Conservation (phyloP, 2,329 filamentous ascomycete genomes). For the Fusarium brevicatenulatum region DNA sequence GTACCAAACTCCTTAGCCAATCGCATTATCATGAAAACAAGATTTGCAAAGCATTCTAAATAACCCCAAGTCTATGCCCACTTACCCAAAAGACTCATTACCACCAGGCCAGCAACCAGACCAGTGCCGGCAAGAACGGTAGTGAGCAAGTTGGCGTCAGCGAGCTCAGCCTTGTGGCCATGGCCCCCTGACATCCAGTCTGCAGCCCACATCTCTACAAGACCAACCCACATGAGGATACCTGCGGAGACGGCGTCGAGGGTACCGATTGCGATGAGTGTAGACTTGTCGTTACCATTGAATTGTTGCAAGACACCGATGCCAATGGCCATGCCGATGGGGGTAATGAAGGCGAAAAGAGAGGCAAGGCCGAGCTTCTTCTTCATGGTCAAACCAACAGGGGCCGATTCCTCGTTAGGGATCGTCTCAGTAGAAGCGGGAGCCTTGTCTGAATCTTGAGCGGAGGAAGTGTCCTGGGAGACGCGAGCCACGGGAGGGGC, state of each 20-base stretch:
- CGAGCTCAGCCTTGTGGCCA: constrained; percentile 59
- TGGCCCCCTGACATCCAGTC: constrained; percentile 72
- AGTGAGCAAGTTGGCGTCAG: constrained; percentile 59
- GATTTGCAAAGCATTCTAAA: background rate
- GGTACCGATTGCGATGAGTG: constrained; percentile 77
- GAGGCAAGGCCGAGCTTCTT: constrained; percentile 70
- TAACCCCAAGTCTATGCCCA: constrained; percentile 66
- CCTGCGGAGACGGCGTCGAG: constrained; percentile 79
- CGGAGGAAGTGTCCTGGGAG: constrained; percentile 24
- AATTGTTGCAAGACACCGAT: constrained; percentile 76
- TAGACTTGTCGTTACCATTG: constrained; percentile 77
- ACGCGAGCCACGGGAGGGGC: constrained; percentile 37
- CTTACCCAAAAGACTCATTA: constrained; percentile 80
- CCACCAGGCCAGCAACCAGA: constrained; percentile 68
- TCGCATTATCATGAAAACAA: background rate
- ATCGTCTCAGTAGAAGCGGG: constrained; percentile 37
- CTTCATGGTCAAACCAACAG: constrained; percentile 48
- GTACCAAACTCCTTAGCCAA: constrained; percentile 18
- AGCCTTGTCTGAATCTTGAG: constrained; percentile 44
- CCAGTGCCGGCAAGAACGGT: constrained; percentile 62
- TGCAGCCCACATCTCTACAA: constrained; percentile 82
- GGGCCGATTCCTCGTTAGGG: constrained; percentile 20
- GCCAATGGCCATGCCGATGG: constrained; percentile 83
- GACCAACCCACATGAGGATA: constrained; percentile 80
- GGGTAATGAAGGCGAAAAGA: constrained; percentile 76